Percentiles rank a stretch among this genome's conserved stretches.
These are phyloP conservation scores for Xylariaceae sp. DNA, from an alignment of 2,329 filamentous ascomycete genomes.

Conservation along the genomic window DNA sequence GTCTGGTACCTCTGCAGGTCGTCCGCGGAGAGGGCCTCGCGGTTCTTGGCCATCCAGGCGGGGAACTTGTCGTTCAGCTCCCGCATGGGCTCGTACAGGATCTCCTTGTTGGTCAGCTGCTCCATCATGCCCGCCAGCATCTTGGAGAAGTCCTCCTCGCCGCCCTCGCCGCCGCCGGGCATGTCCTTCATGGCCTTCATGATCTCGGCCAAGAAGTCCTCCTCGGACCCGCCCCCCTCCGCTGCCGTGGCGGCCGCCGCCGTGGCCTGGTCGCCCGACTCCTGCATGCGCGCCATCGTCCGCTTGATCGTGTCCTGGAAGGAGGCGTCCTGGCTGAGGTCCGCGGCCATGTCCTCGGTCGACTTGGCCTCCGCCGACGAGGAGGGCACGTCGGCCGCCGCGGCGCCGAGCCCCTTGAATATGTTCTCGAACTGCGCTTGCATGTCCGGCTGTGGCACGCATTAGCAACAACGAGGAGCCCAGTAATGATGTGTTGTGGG, in stretches of 20 bases:
- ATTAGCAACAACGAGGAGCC: background rate
- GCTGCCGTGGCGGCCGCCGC: constrained; percentile 70
- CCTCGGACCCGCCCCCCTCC: constrained; percentile 54
- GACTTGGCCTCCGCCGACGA: constrained; percentile 15
- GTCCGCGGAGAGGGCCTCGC: constrained; percentile 53
- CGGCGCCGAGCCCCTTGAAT: constrained; percentile 62
- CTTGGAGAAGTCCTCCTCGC: constrained; percentile 84
- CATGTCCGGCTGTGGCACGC: constrained; percentile 55
- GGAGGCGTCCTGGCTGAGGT: constrained; percentile 48
- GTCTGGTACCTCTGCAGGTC: constrained; percentile 75
- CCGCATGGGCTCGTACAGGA: constrained; percentile 97
- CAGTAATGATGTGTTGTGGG: constrained; percentile 1
- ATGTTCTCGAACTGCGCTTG: constrained; percentile 71
- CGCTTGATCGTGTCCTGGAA: constrained; percentile 90
- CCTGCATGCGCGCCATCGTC: constrained; percentile 95
- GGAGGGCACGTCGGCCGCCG: constrained; percentile 28
- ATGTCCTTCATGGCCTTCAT: constrained; percentile 77
- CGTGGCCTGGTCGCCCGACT: constrained; percentile 77
- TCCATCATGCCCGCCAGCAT: constrained; percentile 99
- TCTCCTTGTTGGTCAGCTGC: constrained; percentile 96
- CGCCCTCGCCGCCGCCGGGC: constrained; percentile 43
- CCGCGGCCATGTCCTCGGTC: constrained; percentile 20
- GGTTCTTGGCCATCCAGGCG: constrained; percentile 76
- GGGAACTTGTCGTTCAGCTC: constrained; percentile 91
- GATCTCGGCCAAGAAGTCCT: constrained; percentile 87